Conservation (phyloP, 179 eudicot genomes). For the Patellifolia procumbens region DNA sequence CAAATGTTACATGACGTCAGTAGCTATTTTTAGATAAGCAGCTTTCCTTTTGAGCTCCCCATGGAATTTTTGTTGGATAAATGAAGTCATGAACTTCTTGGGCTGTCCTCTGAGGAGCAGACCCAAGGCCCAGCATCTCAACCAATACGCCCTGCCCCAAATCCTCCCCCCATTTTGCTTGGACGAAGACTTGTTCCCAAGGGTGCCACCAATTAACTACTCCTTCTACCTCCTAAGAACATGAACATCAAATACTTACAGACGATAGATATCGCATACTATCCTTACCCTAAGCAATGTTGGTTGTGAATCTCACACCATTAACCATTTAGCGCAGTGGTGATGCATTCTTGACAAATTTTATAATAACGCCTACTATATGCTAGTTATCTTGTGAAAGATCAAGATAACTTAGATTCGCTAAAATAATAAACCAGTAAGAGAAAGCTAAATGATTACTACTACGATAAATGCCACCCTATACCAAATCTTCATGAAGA, state of each 20-base stretch:
- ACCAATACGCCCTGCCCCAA: neutral
- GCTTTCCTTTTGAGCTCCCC: neutral
- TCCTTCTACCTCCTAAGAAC: neutral
- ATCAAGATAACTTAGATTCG: neutral
- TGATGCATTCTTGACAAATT: neutral
- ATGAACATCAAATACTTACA: neutral
- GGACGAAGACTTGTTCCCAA: neutral
- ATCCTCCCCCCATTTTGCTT: neutral
- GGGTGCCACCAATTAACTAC: neutral
- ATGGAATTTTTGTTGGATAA: neutral
- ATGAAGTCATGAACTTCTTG: neutral
- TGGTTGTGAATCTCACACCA: neutral
- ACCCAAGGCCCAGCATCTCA: neutral
- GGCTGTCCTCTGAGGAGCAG: neutral
- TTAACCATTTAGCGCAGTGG: neutral
- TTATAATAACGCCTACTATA: neutral
- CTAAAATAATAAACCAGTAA: neutral
- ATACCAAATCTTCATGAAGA: neutral
- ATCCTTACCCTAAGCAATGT: neutral
- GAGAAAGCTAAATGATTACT: neutral
- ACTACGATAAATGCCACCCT: neutral
- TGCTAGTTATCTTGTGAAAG: neutral
- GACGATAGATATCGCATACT: neutral
- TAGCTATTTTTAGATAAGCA: neutral
- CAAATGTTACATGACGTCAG: neutral